Evolutionary conservation across 495 filamentous ascomycete species (phyloP).

Genomic region (Bacidia rubella): DNA sequence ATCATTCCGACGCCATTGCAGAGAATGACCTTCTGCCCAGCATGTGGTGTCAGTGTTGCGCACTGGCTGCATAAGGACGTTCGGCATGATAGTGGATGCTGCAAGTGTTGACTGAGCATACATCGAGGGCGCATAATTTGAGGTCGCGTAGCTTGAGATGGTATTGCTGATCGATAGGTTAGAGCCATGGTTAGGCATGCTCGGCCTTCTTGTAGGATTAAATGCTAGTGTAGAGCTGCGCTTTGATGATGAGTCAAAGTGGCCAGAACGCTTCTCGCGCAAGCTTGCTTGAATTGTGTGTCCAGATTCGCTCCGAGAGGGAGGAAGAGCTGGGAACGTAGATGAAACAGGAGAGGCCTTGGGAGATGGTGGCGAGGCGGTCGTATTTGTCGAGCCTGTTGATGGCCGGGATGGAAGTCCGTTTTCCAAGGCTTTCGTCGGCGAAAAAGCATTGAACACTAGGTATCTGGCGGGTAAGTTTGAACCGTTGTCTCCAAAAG

Average conservation of each 20-base stretch:
- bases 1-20: conserved; percentile 60
- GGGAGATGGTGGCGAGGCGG: conserved; percentile 64
- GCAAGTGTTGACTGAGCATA: conserved; percentile 96
- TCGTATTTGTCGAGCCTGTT: conserved; percentile 63
- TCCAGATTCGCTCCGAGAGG: conserved; percentile 81
- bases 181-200: conserved; percentile 61
- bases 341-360: conserved; percentile 66
- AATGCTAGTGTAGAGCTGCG: conserved; percentile 85
- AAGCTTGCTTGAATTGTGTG: conserved; percentile 73
- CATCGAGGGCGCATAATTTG: conserved; percentile 83
- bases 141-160: conserved; percentile 55
- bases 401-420: conserved; percentile 52
- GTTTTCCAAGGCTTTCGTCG: conserved; percentile 51
- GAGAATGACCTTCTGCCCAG: conserved; percentile 91
- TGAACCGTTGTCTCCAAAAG: conserved; percentile 52
- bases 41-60: conserved; percentile 71
- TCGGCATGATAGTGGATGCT: conserved; percentile 94
- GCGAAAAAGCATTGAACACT: conserved; percentile 84
- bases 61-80: conserved; percentile 72
- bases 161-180: conserved; percentile 79
- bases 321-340: conserved; percentile 61
- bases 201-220: conserved; percentile 60
- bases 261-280: conserved; percentile 86
- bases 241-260: conserved; percentile 73
- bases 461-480: conserved; percentile 42